Evolutionary conservation across 768 basidiomycete genomes (phyloP), one percentile per base, ranked within the genome.

Genomic region (Kwoniella sp.): DNA sequence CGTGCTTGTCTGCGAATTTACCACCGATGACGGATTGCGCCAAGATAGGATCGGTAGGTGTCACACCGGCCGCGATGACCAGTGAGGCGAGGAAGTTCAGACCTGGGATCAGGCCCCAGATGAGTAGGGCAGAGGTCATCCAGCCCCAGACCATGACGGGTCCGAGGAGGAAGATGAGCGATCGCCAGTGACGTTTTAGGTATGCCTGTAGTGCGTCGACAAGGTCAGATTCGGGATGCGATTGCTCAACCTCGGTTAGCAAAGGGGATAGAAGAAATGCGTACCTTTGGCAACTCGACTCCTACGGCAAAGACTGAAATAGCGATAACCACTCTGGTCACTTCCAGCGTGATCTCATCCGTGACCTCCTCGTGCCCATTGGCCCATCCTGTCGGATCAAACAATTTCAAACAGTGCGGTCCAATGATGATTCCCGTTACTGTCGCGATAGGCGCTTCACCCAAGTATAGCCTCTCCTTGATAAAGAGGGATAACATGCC

Each of bases 281-380:
- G 57, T 41, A 81, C 82, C 69, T 82, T 81, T n/a, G 96, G 96
- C 77, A 98, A 84, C 78, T 99, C 96, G 25, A 98, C 96, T 17
- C 96, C 96, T 59, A 99, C 92, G 8, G 95, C 95, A 79, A 99
- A 99, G 0, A 99, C 95, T 22, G 93, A 93, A 59, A 98, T 90
- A 17, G 95, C 96, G 31, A 99, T 87, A 51, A 98, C 90, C 62
- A 98, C 88, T 17, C 96, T 86, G 9, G 92, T 93, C 20, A 95
- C 82, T 81, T 99, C 96, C 64, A 99, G 85, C 1, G 92, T 94
- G 65, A 99, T 90, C 25, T 83, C 82, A 81, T 97, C 91, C 12
- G 85, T 83, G 56, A 79, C 66, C 12, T 79, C 82, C 3, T 83
- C 83, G 57, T 83, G 70, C 22, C 81, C 80, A 2, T 75, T 30